Evolutionary conservation across 2,329 filamentous ascomycete genomes (phyloP).

Genomic region (Hypoxylon sp.): DNA sequence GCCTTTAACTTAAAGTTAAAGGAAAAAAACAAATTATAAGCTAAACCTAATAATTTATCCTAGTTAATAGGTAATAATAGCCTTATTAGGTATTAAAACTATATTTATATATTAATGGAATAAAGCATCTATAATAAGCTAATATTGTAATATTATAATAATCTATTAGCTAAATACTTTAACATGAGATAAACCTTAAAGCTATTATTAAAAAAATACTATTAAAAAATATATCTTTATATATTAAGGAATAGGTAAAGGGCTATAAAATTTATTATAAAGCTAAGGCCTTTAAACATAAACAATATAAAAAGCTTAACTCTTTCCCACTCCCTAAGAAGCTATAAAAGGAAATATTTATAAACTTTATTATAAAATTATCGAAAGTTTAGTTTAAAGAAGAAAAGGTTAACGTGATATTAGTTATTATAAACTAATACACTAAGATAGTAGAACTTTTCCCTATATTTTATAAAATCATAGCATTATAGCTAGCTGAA

Average conservation of each 20-base stretch:
- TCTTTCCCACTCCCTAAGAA: background rate
- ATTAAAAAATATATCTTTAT: background rate
- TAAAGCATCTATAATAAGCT: background rate
- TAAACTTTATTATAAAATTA: conserved; percentile 1
- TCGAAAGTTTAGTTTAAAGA: background rate
- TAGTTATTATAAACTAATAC: no score
- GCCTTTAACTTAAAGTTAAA: background rate
- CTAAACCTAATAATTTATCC: background rate
- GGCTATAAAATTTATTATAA: background rate
- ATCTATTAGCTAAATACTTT: background rate
- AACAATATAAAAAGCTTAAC: background rate
- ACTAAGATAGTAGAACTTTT: no score
- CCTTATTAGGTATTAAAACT: background rate
- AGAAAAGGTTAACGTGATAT: no score
- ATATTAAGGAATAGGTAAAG: background rate
- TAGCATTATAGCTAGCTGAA: no score
- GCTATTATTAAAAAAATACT: background rate
- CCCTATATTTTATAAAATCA: no score
- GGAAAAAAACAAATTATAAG: background rate
- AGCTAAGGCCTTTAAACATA: background rate
- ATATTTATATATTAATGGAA: background rate
- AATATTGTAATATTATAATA: background rate
- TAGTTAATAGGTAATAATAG: background rate
- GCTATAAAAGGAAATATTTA: background rate
- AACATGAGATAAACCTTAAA: background rate